phyloP scores from a whole-genome alignment of 495 filamentous ascomycete species.

The Glarea lozoyensis region DNA sequence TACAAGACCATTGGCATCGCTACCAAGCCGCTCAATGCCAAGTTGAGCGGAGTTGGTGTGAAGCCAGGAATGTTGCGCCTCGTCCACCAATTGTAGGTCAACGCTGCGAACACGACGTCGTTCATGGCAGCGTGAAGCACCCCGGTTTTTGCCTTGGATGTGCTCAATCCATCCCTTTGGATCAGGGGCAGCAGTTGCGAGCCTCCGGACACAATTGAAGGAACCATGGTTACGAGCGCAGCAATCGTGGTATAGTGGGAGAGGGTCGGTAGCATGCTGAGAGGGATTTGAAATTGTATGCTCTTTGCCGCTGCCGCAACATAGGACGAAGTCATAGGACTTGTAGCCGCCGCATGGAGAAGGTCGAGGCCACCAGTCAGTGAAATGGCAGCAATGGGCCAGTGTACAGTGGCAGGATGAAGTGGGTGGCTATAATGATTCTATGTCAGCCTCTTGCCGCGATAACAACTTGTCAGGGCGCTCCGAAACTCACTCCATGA shows the following conservation, averaged over 20 bases:
- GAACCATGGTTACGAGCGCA: neutral
- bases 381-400: neutral
- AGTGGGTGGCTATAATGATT: too few species aligned
- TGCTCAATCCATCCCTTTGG: neutral
- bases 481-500: too few species aligned
- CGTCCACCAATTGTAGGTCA: conserved; percentile 1
- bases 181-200: conserved; percentile 1
- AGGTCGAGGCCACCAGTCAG: neutral
- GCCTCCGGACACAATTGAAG: neutral
- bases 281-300: neutral
- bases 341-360: neutral
- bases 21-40: neutral
- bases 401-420: conserved; percentile 3
- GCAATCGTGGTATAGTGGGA: conserved; percentile 1
- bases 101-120: neutral
- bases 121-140: neutral
- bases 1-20: neutral
- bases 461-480: too few species aligned
- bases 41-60: neutral
- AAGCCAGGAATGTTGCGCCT: neutral
- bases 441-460: too few species aligned
- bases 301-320: neutral
- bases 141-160: neutral
- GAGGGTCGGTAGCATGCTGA: neutral
- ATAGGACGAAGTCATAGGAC: neutral